Evolutionary conservation across 2,329 filamentous ascomycete species (phyloP).

Genomic region (Immersiporthe knoxdaviesiana): DNA sequence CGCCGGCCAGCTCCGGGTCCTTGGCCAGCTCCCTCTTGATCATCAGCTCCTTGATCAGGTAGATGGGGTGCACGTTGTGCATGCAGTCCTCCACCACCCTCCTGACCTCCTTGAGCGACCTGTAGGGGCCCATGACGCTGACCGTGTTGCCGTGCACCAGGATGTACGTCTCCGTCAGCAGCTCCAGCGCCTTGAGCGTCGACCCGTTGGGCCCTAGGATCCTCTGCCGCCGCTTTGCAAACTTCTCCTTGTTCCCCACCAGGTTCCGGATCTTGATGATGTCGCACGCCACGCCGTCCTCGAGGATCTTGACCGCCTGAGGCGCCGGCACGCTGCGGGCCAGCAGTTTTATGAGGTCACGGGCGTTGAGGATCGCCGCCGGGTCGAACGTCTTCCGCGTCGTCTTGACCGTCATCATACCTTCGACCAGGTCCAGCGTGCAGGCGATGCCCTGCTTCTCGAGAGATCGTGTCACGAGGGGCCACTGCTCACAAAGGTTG

Average conservation of each 20-base stretch:
- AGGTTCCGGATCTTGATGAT: slow-evolving; percentile 94
- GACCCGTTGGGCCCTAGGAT: slow-evolving; percentile 90
- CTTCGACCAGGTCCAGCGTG: slow-evolving; percentile 91
- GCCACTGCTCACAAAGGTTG: slow-evolving; percentile 64
- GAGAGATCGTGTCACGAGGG: slow-evolving; percentile 82
- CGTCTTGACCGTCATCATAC: slow-evolving; percentile 95
- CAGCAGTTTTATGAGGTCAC: slow-evolving; percentile 91
- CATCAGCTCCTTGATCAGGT: slow-evolving; percentile 75
- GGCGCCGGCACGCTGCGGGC: slow-evolving; percentile 90
- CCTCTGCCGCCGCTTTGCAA: slow-evolving; percentile 90
- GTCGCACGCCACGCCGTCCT: slow-evolving; percentile 90
- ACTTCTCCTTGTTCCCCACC: slow-evolving; percentile 91
- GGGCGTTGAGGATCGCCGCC: slow-evolving; percentile 87
- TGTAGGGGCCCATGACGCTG: slow-evolving; percentile 86
- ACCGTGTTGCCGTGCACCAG: slow-evolving; percentile 97
- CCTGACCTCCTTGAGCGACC: slow-evolving; percentile 89
- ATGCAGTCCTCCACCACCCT: slow-evolving; percentile 93
- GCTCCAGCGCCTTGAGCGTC: slow-evolving; percentile 90
- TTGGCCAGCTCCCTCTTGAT: slow-evolving; percentile 81
- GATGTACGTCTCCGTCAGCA: slow-evolving; percentile 89
- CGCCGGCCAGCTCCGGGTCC: slow-evolving; percentile 78
- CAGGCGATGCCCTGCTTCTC: slow-evolving; percentile 89
- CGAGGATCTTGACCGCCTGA: slow-evolving; percentile 90
- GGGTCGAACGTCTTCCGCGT: slow-evolving; percentile 81
- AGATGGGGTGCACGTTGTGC: slow-evolving; percentile 96